A percentile compares a stretch with the other conserved stretches of the same genome.
Conservation (phyloP, 2,329 filamentous ascomycete species). For the Aspergillus ochraceus region DNA sequence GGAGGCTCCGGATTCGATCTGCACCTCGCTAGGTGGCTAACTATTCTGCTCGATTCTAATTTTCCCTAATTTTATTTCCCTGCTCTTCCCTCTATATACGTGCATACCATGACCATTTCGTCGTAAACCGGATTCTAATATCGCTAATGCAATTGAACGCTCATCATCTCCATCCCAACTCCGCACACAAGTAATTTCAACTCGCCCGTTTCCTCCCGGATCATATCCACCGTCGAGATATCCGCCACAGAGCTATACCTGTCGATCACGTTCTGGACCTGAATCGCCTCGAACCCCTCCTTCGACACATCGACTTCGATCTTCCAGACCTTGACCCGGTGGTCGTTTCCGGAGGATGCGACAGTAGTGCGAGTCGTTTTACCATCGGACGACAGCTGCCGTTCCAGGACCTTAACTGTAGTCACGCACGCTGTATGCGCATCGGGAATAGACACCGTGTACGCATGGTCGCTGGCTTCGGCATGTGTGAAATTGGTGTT, state of each 20-base stretch:
- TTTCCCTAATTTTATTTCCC: neutral
- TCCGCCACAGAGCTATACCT: conserved; percentile 55
- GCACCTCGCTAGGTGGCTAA: neutral
- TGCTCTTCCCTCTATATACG: neutral
- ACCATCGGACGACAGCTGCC: conserved; percentile 3
- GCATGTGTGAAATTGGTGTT: conserved; percentile 12
- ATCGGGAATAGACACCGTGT: conserved; percentile 38
- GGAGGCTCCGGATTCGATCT: neutral
- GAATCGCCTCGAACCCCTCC: conserved; percentile 21
- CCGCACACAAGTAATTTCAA: conserved; percentile 45
- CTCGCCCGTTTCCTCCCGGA: conserved; percentile 20
- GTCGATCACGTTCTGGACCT: conserved; percentile 28
- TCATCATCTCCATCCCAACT: conserved; percentile 52
- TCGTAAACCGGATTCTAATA: conserved; percentile 5
- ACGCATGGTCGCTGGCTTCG: conserved; percentile 21
- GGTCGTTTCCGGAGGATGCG: conserved; percentile 47
- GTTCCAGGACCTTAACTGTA: conserved; percentile 34
- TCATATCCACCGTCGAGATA: conserved; percentile 52
- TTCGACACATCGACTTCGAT: conserved; percentile 30
- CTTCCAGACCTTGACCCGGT: conserved; percentile 47
- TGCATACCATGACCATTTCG: conserved; percentile 9
- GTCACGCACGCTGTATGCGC: conserved; percentile 49
- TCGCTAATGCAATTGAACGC: conserved; percentile 11
- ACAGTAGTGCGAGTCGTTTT: conserved; percentile 23
- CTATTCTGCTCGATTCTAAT: neutral